Conservation (phyloP, 2,329 filamentous ascomycete genomes). For the Aspergillus sp. region DNA sequence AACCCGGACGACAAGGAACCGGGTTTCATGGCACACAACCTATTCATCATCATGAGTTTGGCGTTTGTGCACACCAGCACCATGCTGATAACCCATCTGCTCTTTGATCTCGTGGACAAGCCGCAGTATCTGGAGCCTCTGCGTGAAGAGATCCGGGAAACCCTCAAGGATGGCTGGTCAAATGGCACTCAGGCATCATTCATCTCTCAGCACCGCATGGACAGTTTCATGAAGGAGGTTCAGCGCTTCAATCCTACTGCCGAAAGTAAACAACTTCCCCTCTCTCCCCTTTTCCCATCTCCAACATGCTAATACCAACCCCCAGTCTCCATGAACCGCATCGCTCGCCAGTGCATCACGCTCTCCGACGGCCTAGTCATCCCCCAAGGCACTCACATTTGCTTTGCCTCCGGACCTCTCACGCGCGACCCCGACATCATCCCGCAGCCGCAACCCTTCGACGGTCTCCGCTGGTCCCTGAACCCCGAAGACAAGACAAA, state of each 20-base stretch:
- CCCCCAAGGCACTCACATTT: slow-evolving; percentile 18
- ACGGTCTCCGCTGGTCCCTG: slow-evolving; percentile 22
- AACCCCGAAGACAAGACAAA: slow-evolving; percentile 9
- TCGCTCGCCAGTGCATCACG: slow-evolving; percentile 14
- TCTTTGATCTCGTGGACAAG: slow-evolving; percentile 45
- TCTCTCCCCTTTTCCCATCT: neutral
- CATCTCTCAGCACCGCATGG: slow-evolving; percentile 13
- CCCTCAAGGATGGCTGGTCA: slow-evolving; percentile 17
- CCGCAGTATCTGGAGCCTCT: slow-evolving; percentile 45
- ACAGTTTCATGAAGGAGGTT: slow-evolving; percentile 24
- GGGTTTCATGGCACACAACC: slow-evolving; percentile 16
- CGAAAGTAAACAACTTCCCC: slow-evolving; percentile 14
- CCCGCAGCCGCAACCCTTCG: slow-evolving; percentile 13
- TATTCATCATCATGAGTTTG: slow-evolving; percentile 20
- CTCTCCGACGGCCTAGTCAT: slow-evolving; percentile 19
- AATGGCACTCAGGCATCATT: slow-evolving; percentile 16
- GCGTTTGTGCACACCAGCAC: slow-evolving; percentile 22
- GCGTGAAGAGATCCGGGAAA: slow-evolving; percentile 41
- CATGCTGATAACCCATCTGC: slow-evolving; percentile 30
- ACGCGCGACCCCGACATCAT: slow-evolving; percentile 19
- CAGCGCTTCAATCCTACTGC: slow-evolving; percentile 21
- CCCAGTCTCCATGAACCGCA: slow-evolving; percentile 22
- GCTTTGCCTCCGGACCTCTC: slow-evolving; percentile 22
- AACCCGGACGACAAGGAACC: slow-evolving; percentile 15
- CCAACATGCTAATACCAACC: neutral